These are phyloP conservation scores for Irpex rosettiformis DNA, from an alignment of 1,284 basidiomycete species.

Conservation along the genomic window DNA sequence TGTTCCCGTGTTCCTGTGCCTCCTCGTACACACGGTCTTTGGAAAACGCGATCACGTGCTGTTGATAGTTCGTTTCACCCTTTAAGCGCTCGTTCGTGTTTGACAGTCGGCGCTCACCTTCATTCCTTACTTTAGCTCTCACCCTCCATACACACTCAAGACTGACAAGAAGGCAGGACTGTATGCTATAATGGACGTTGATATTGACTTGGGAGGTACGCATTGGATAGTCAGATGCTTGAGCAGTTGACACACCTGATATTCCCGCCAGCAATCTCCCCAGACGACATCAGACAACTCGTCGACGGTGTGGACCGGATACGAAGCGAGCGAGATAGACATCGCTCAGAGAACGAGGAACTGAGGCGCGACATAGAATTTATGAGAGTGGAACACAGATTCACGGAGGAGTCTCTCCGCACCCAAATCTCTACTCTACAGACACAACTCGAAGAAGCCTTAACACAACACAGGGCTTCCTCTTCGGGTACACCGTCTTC, in stretches of 20 bases:
- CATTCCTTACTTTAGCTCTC: background rate
- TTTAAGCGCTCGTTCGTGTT: background rate
- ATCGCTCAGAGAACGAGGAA: constrained; percentile 68
- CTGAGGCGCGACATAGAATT: constrained; percentile 69
- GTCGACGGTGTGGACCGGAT: constrained; percentile 1
- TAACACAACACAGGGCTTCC: constrained; percentile 17
- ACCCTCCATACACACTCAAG: background rate
- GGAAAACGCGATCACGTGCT: background rate
- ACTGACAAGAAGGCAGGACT: background rate
- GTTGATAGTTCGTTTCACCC: background rate
- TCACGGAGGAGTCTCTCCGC: constrained; percentile 60
- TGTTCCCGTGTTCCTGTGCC: no score
- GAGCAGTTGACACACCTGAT: background rate
- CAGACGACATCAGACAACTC: background rate
- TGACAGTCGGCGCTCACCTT: background rate
- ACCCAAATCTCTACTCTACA: constrained; percentile 44
- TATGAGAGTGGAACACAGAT: constrained; percentile 66
- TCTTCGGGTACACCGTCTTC: constrained; percentile 14
- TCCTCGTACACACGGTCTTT: no score
- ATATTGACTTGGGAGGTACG: background rate
- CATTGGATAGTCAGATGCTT: background rate
- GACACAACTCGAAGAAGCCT: constrained; percentile 31
- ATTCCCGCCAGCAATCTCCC: background rate
- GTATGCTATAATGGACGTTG: constrained; percentile 5
- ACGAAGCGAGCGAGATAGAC: constrained; percentile 7